Evolutionary conservation across 805 yeast species (phyloP), one percentile per base, ranked within the genome.

Genomic region (Hagleromyces aurorensis): DNA sequence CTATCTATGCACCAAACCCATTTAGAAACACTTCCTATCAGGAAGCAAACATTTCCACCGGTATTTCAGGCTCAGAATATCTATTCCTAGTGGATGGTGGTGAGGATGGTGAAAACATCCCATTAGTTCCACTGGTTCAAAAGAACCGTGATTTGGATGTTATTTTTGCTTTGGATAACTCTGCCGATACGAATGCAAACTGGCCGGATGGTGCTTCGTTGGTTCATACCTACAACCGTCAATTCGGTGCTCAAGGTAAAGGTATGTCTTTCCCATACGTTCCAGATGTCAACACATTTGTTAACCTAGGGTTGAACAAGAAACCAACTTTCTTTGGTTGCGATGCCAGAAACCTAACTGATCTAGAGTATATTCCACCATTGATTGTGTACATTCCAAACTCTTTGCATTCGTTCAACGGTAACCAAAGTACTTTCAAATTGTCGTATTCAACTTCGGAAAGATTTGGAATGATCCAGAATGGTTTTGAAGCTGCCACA

Each of bases 311-410:
- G 37, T 64, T 83, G 40, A 78, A 83, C 15, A 62, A 75, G 10
- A 67, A 61, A 34, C 94, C 95, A 25, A 66, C 78, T 1, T 85
- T 84, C 61, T 85, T 85, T 50, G 95, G 95, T 18, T 84, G 95
- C 55, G 70, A 80, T 46, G 67, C 82, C 4, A 43, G 59, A 1
- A 80, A 81, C 49, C 59, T 77, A 49, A 72, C 86, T 9, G 61
- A 55, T 12, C 59, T 78, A 35, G 48, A 64, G 23, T 59, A 63
- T 19, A 62, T 64, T 23, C 86, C 87, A 15, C 94, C 94, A 2
- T 62, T 84, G 34, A 65, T 85, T 27, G 73, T 85, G n/a, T 84
- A 80, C 52, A 64, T 73, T 36, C 89, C 93, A 23, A 85, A 85
- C 54, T 57, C 75, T 29, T 80, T 83, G 19, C 78, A 70, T 52